Evolutionary conservation across 768 basidiomycete species (phyloP).

Genomic region (Suillus discolor): DNA sequence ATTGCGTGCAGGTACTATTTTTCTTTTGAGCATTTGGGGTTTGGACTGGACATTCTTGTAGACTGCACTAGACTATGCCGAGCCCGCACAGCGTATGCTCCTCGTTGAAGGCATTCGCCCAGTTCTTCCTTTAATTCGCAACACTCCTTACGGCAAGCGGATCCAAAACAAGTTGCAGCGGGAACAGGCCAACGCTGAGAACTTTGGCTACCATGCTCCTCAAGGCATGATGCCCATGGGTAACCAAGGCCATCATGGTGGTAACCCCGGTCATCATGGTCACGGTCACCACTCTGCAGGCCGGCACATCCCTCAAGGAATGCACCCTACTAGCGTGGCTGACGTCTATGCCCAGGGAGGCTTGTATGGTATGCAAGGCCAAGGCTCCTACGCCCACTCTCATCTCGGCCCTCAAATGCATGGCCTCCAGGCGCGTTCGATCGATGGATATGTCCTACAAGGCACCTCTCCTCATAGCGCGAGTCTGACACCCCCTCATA

Average conservation of each 20-base stretch:
- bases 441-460: constrained; percentile 83
- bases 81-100: constrained; percentile 87
- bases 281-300: constrained; percentile 39
- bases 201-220: constrained; percentile 58
- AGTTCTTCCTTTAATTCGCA: constrained; percentile 96
- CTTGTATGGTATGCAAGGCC: constrained; percentile 61
- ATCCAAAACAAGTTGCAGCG: constrained; percentile 99
- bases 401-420: constrained; percentile 61
- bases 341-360: constrained; percentile 70
- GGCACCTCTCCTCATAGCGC: constrained; percentile 68
- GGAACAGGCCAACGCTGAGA: constrained; percentile 78
- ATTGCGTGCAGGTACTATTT: constrained; percentile 79
- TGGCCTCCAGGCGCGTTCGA: constrained; percentile 66
- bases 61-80: constrained; percentile 98
- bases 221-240: constrained; percentile 62
- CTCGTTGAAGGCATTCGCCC: constrained; percentile 98
- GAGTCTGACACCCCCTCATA: constrained; percentile 58
- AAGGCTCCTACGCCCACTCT: constrained; percentile 59
- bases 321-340: constrained; percentile 56
- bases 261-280: constrained; percentile 43
- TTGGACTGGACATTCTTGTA: constrained; percentile 37
- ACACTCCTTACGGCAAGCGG: constrained; percentile 98
- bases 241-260: constrained; percentile 28
- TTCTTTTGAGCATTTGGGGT: constrained; percentile 8
- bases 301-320: constrained; percentile 59